A percentile compares a stretch with the other conserved stretches of the same genome.
Conservation (phyloP, 768 basidiomycete genomes). For the Inosperma sp. region DNA sequence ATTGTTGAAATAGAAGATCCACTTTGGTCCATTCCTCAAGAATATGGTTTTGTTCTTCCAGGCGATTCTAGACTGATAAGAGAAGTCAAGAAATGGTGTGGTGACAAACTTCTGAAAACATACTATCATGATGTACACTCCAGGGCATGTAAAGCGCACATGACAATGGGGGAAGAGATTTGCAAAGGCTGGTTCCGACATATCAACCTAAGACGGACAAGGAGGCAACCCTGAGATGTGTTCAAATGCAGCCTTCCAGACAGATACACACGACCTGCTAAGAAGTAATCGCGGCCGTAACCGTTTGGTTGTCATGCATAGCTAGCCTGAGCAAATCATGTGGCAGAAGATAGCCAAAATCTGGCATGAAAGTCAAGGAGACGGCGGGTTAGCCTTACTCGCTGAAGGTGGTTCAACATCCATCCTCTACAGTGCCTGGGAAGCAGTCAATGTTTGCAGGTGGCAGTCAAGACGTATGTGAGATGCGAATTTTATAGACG, state of each 20-base stretch:
- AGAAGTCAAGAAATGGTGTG: not conserved
- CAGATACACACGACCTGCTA: slow-evolving; percentile 39
- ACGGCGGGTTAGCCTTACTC: not conserved
- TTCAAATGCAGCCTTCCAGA: slow-evolving; percentile 45
- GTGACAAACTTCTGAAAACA: slow-evolving; percentile 6
- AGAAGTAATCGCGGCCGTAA: slow-evolving; percentile 47
- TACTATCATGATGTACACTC: slow-evolving; percentile 33
- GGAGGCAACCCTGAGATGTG: slow-evolving; percentile 43
- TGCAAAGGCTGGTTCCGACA: slow-evolving; percentile 48
- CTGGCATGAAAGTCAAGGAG: slow-evolving; percentile 25
- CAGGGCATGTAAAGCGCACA: slow-evolving; percentile 25
- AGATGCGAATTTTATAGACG: too few relatives aligned
- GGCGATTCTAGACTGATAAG: not conserved
- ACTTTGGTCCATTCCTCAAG: slow-evolving; percentile 24
- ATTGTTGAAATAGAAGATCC: slow-evolving; percentile 24
- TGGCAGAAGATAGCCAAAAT: slow-evolving; percentile 49
- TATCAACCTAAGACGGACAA: slow-evolving; percentile 41
- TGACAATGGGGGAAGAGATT: slow-evolving; percentile 51
- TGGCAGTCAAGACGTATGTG: too few relatives aligned
- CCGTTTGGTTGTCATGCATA: slow-evolving; percentile 44
- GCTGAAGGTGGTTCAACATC: too few relatives aligned
- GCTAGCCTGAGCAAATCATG: slow-evolving; percentile 48
- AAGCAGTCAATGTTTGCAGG: too few relatives aligned
- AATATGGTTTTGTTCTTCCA: not conserved
- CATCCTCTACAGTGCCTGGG: too few relatives aligned